These are phyloP conservation scores for Trichosanthes cucumerina DNA, from an alignment of 306 rosid genomes.

Conservation along the genomic window DNA sequence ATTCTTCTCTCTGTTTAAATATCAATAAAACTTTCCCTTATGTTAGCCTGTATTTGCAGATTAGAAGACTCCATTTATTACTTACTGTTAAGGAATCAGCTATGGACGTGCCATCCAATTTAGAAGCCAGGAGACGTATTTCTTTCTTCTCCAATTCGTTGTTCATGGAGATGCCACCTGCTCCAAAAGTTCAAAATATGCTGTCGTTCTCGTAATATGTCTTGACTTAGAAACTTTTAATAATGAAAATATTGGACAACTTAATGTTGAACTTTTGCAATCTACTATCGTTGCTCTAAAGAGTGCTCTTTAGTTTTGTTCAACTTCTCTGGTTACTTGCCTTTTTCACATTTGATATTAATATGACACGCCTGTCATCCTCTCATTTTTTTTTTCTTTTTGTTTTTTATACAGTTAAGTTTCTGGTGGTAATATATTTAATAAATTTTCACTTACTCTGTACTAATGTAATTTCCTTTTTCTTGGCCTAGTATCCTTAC, in stretches of 20 bases:
- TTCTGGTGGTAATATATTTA: not conserved
- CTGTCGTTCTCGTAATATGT: slow-evolving; percentile 87
- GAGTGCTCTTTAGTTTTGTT: not conserved
- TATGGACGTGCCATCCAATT: slow-evolving; percentile 92
- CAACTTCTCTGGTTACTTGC: not conserved
- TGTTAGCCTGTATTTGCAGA: slow-evolving; percentile 35
- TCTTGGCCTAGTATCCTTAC: slow-evolving; percentile 62
- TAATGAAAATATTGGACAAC: slow-evolving; percentile 8
- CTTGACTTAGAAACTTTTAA: not conserved
- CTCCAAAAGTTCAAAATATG: slow-evolving; percentile 95
- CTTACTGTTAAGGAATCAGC: slow-evolving; percentile 96
- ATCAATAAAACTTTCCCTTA: not conserved
- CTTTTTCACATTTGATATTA: not conserved
- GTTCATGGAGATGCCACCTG: slow-evolving; percentile 93
- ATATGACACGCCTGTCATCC: not conserved
- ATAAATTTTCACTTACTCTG: not conserved
- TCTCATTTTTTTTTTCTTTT: not conserved
- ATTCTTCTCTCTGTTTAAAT: not conserved
- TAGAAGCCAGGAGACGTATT: slow-evolving; percentile 93
- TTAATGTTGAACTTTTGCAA: not conserved
- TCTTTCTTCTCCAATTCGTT: slow-evolving; percentile 88
- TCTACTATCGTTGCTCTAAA: not conserved
- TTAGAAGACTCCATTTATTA: slow-evolving; percentile 74
- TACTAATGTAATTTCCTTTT: slow-evolving; percentile 6
- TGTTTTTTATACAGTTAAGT: not conserved